These are phyloP conservation scores for Polymyxa betae DNA, from an alignment of 208 protist genomes.

Conservation along the genomic window DNA sequence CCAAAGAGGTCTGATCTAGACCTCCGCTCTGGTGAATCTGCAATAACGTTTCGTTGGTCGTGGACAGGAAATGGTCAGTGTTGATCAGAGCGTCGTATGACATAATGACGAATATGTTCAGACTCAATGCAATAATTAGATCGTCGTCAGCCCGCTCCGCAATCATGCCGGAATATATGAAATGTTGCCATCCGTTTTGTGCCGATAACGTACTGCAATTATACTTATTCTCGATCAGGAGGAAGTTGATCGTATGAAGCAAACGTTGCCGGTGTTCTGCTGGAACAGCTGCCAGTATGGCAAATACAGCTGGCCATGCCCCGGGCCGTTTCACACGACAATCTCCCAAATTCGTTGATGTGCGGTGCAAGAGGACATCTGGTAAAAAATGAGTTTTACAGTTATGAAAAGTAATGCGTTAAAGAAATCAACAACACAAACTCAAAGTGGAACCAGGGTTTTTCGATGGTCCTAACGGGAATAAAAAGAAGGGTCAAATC, in stretches of 20 bases:
- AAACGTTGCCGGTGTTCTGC: background rate
- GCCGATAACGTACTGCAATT: background rate
- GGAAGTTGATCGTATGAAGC: background rate
- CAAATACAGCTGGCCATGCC: background rate
- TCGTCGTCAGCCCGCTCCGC: background rate
- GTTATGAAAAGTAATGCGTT: no score
- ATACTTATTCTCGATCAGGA: slow-evolving; percentile 41
- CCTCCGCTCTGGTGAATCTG: background rate
- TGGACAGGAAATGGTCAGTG: background rate
- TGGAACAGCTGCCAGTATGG: background rate
- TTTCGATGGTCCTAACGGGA: no score
- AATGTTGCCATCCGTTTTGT: background rate
- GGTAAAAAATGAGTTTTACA: no score
- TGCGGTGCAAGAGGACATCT: background rate
- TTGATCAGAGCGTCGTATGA: slow-evolving; percentile 8
- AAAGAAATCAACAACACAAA: no score
- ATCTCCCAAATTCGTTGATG: background rate
- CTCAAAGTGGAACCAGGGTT: no score
- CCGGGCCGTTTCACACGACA: background rate
- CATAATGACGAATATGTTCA: background rate
- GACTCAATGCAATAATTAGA: slow-evolving; percentile 8
- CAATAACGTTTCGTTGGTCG: background rate
- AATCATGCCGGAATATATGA: background rate
- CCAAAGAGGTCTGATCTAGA: background rate
- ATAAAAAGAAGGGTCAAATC: no score